Evolutionary conservation across 1,284 basidiomycete species (phyloP), one percentile per base, ranked within the genome.

Genomic region (Tausonia pullulans): DNA sequence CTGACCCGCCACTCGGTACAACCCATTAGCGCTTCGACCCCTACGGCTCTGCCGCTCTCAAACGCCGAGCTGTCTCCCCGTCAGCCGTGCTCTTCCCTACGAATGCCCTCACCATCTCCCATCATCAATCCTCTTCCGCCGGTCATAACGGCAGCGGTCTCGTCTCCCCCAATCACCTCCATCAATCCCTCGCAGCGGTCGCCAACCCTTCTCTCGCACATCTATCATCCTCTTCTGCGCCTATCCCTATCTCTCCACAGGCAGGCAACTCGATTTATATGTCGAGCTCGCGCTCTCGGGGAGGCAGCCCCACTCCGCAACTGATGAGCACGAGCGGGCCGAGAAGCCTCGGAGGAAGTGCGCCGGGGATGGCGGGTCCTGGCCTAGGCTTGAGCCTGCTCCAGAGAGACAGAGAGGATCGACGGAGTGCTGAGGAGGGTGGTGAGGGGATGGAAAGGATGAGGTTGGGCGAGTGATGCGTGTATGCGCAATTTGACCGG

Each of bases 51-150:
- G 50, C 59, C 11, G 60, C 60, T 9, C 8, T 54, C 45, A 63
- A 63, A 44, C 61, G 61, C 10, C 53, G 61, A 49, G 61, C 61
- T 13, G 61, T 63, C 45, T 63, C 61, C 39, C 61, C 61, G 4
- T 63, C 61, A 40, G 58, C 61, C 27, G 56, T 58, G 14, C 51
- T 58, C 14, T 16, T 53, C 5, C 61, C 61, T 11, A 51, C 14
- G 11, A 8, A 27, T 14, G 7, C n/a, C 50, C 50, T 16, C 49
- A 40, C n/a, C n/a, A 40, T 5, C 40, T n/a, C 44, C 40, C 61
- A 54, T 43, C 56, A 54, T 14, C 6, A 13, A 5, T 39, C 44
- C 3, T 27, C 16, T 46, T 63, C 61, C 8, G 43, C 53, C 8
- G 43, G 51, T n/a, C 16, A n/a, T 2, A 40, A 40, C 39, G 10